phyloP scores from a whole-genome alignment of 495 filamentous ascomycete genomes.

The Melanomma pulvis-pyrius region DNA sequence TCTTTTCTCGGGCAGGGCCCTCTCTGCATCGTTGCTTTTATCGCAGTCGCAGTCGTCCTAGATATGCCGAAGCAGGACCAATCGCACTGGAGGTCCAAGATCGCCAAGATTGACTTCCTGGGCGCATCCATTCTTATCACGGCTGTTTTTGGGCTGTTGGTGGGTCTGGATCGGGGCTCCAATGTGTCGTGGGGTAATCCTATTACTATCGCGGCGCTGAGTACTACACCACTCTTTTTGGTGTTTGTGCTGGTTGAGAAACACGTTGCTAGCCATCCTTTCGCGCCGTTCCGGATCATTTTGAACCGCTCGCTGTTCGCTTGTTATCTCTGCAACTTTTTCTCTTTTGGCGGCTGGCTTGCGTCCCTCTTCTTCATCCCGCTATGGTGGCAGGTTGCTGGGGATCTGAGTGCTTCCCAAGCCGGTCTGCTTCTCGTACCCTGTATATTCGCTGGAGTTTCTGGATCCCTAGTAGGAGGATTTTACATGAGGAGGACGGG shows the following conservation, averaged over 20 bases:
- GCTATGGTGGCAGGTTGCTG: conserved; percentile 76
- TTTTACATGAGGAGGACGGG: conserved; percentile 75
- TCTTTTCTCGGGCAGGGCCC: conserved; percentile 74
- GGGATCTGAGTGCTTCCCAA: conserved; percentile 64
- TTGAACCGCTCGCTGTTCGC: conserved; percentile 70
- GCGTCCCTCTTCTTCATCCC: conserved; percentile 73
- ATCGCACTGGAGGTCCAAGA: conserved; percentile 63
- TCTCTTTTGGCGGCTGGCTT: conserved; percentile 69
- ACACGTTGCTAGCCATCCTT: conserved; percentile 72
- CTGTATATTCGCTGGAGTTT: conserved; percentile 63
- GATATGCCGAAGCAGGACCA: conserved; percentile 61
- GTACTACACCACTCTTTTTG: conserved; percentile 61
- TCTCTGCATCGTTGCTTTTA: conserved; percentile 67
- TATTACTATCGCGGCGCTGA: conserved; percentile 62
- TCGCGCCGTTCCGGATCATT: conserved; percentile 79
- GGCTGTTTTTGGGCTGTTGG: conserved; percentile 70
- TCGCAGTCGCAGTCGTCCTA: conserved; percentile 64
- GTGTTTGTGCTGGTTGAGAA: conserved; percentile 73
- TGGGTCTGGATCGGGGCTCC: conserved; percentile 77
- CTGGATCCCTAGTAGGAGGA: conserved; percentile 70
- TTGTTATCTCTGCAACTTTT: conserved; percentile 75
- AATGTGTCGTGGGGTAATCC: conserved; percentile 70
- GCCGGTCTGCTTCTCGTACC: conserved; percentile 72
- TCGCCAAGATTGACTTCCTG: conserved; percentile 77
- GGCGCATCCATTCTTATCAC: conserved; percentile 69